phyloP scores from a whole-genome alignment of 2,329 filamentous ascomycete genomes.

The Alternaria consortialis region DNA sequence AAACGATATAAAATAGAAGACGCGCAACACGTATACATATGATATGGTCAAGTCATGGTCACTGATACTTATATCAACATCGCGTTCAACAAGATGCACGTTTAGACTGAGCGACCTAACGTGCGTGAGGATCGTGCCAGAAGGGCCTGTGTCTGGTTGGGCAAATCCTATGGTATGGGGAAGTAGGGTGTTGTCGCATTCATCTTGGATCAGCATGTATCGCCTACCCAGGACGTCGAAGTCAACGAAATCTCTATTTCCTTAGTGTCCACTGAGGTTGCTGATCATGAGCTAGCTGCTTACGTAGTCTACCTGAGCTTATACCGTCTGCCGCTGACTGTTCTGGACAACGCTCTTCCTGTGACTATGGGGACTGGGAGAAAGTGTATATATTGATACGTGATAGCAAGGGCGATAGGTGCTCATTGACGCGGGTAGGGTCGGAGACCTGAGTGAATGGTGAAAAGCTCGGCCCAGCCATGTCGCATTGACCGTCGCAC shows the following conservation, averaged over 20 bases:
- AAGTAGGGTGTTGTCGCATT: neutral
- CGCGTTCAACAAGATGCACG: neutral
- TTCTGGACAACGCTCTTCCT: neutral
- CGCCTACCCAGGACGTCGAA: neutral
- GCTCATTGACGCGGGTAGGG: neutral
- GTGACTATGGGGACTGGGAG: neutral
- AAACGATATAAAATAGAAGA: neutral
- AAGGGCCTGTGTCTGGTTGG: too few species aligned
- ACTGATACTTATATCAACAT: neutral
- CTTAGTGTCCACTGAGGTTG: neutral
- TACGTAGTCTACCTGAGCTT: neutral
- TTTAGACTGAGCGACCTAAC: neutral
- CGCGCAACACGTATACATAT: neutral
- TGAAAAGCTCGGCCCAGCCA: constrained; percentile 10
- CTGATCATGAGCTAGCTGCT: neutral
- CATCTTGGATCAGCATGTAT: too few species aligned
- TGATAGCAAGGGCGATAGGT: neutral
- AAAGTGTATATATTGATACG: neutral
- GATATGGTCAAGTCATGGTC: neutral
- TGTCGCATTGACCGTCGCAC: neutral
- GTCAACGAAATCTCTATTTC: neutral
- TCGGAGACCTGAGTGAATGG: neutral
- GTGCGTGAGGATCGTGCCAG: neutral
- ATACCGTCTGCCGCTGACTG: neutral
- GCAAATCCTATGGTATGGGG: too few species aligned